Conservation (phyloP, 805 yeast genomes). For the Teunomyces lycoperdinae region DNA sequence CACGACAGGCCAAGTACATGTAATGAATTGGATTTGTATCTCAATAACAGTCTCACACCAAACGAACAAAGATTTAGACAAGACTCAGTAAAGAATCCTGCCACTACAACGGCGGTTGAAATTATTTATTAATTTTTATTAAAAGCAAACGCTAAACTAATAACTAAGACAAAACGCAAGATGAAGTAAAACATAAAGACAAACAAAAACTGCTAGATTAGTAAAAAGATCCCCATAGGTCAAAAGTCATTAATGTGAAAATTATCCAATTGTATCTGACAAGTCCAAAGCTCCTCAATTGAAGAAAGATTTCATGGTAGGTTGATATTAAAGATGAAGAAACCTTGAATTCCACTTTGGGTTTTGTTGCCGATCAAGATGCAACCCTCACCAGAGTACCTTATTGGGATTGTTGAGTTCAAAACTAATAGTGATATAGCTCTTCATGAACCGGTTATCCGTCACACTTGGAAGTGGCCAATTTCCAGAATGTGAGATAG, state of each 20-base stretch:
- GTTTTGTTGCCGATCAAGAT: conserved; percentile 1
- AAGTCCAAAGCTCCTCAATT: neutral
- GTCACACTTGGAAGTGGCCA: conserved; percentile 3
- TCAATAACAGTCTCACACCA: too few relatives aligned
- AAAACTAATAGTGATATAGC: neutral
- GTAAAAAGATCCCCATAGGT: neutral
- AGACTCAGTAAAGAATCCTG: neutral
- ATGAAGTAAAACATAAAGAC: neutral
- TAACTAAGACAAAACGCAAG: neutral
- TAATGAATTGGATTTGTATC: too few relatives aligned
- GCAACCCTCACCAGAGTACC: neutral
- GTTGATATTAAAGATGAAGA: neutral
- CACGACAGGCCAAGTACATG: too few relatives aligned
- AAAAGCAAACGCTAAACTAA: neutral
- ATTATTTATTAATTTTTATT: neutral
- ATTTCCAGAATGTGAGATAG: neutral
- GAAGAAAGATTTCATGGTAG: neutral
- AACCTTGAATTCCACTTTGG: neutral
- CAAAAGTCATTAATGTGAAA: neutral
- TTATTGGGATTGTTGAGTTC: neutral
- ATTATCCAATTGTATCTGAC: neutral
- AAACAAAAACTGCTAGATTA: neutral
- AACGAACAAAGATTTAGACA: neutral
- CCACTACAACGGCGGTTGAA: neutral
- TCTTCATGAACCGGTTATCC: neutral